Conservation (phyloP, 1,284 basidiomycete species). For the Ustilago lituana region DNA sequence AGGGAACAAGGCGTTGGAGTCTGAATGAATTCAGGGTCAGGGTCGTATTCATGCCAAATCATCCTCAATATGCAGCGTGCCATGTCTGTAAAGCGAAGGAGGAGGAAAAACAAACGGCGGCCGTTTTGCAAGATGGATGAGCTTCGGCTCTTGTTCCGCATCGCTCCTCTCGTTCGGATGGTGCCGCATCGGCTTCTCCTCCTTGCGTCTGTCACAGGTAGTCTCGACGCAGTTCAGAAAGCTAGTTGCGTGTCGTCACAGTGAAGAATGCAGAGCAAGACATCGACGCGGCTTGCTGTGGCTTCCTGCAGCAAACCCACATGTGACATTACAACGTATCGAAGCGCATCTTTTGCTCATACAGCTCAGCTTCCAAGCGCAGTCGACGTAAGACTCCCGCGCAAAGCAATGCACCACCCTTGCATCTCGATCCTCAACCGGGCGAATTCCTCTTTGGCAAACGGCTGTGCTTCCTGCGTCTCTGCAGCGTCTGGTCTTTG, state of each 20-base stretch:
- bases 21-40: not conserved
- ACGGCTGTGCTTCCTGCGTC: constrained; percentile 5
- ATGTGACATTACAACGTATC: too few species aligned
- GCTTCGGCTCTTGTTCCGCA: constrained; percentile 9
- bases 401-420: not conserved
- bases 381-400: too few species aligned
- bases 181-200: constrained; percentile 2
- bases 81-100: too few species aligned
- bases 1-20: not conserved
- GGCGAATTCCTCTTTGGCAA: too few species aligned
- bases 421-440: not conserved
- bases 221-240: not conserved
- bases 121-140: not conserved
- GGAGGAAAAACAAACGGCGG: too few species aligned
- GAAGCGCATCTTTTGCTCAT: too few species aligned
- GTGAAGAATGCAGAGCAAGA: too few species aligned
- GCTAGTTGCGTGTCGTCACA: too few species aligned
- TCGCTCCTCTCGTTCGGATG: not conserved
- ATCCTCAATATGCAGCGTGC: too few species aligned
- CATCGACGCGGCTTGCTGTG: constrained; percentile 1
- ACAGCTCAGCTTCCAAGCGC: too few species aligned
- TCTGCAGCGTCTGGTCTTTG: constrained; percentile 1
- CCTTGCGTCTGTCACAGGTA: constrained; percentile 2
- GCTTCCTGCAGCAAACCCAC: too few species aligned
- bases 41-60: not conserved